Conservation (phyloP, 257 asterid species). For the Fraxinus americana region DNA sequence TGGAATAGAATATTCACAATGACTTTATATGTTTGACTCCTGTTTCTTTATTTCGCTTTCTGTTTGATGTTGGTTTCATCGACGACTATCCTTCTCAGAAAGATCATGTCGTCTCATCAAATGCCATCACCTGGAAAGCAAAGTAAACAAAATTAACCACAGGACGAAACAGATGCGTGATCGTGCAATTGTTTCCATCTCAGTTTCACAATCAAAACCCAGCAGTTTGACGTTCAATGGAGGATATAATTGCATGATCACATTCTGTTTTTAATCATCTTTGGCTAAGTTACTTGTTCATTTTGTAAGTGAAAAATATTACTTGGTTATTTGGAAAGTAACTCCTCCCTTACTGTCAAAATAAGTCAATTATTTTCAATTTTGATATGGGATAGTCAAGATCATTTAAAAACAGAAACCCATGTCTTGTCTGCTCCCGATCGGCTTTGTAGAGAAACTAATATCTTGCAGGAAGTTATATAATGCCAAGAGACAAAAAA, state of each 20-base stretch:
- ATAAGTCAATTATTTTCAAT: background rate
- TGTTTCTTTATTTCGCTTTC: constrained; percentile 17
- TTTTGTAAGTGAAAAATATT: no score
- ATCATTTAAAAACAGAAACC: background rate
- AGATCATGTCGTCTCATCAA: constrained; percentile 67
- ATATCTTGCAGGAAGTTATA: no score
- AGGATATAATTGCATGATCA: no score
- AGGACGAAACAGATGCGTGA: background rate
- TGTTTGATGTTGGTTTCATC: constrained; percentile 32
- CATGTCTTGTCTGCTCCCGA: background rate
- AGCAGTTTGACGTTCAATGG: background rate
- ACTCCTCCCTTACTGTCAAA: background rate
- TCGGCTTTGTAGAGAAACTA: no score
- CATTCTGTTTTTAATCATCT: background rate
- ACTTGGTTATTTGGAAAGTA: background rate
- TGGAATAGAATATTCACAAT: constrained; percentile 33
- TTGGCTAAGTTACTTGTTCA: background rate
- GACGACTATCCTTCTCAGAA: constrained; percentile 28
- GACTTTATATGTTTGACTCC: constrained; percentile 32
- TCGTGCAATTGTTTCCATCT: background rate
- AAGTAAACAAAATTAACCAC: constrained; percentile 18
- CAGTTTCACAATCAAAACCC: background rate
- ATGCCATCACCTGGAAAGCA: constrained; percentile 71
- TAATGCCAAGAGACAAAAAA: no score
- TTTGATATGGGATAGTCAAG: background rate